phyloP scores from a whole-genome alignment of 106 monocot genomes.

The Vanilla planifolia region DNA sequence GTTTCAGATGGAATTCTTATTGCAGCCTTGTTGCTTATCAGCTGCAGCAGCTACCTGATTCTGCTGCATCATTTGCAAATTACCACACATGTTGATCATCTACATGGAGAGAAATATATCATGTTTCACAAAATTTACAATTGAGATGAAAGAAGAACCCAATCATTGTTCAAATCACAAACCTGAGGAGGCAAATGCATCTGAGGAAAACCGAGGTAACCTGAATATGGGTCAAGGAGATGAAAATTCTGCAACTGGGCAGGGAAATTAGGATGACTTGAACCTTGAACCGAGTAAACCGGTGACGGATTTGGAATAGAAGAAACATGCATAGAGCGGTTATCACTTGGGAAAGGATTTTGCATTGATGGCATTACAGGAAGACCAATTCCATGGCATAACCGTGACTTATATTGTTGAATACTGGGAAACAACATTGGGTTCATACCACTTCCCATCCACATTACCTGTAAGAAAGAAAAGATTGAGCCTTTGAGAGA shows the following conservation, averaged over 20 bases:
- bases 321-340: constrained; percentile 16
- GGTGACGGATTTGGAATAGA: constrained; percentile 13
- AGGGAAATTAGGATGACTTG: constrained; percentile 24
- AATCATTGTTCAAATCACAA: neutral
- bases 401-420: constrained; percentile 33
- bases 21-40: constrained; percentile 5
- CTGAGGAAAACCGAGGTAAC: constrained; percentile 22
- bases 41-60: constrained; percentile 19
- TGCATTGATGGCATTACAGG: constrained; percentile 25
- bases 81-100: constrained; percentile 32
- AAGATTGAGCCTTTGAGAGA: neutral
- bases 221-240: constrained; percentile 33
- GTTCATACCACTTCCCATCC: constrained; percentile 60
- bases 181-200: constrained; percentile 26
- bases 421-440: constrained; percentile 42
- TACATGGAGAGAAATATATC: constrained; percentile 5
- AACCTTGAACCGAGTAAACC: constrained; percentile 4
- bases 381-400: constrained; percentile 16
- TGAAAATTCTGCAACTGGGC: constrained; percentile 38
- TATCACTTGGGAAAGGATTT: constrained; percentile 17
- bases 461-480: constrained; percentile 33
- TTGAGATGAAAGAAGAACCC: no score
- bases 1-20: constrained; percentile 16
- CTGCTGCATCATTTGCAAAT: constrained; percentile 29
- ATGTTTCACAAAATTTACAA: neutral